Base-by-base conservation (phyloP, 768 basidiomycete species). In the Kwoniella botswanensis region DNA sequence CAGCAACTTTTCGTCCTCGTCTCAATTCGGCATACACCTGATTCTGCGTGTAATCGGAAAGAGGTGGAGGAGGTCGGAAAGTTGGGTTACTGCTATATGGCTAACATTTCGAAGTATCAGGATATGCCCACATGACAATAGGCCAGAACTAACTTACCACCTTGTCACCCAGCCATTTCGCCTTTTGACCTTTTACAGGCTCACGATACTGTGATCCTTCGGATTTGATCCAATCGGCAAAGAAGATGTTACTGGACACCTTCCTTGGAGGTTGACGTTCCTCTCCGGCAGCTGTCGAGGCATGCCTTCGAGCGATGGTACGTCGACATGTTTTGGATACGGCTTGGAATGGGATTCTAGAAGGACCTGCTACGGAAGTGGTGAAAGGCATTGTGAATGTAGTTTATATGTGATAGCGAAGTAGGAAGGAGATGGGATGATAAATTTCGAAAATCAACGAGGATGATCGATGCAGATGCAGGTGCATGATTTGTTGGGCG, bases 41-140 rank as follows among this genome's bases (percentile, higher is more conserved):
- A 50, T 80, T 74, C 64, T 79, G 78, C 7, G 77, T 22, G n/a
- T 72, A 73, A 63, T 82, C 75, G 15, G 77, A 79, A 4, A 83
- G 67, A 15, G 82, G 82, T n/a, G 82, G 75, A n/a, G 82, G 81
- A 5, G 82, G 82, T 58, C 74, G 70, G 67, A 83, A 83, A 13
- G 75, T 71, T 2, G 82, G 82, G 67, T 83, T 83, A n/a, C 72
- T 73, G 35, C 76, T 65, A 57, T 77, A 83, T 11, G 82, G 82
- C 82, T 83, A 13, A 56, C 35, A 55, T 70, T 50, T 5, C 67
- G 21, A 46, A 41, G 0, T 24, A 44, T 18, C 56, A 24, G 26
- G 24, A 7, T 22, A 35, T 35, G 26, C 18, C 55, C 64, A 65
- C 55, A 17, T 22, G 41, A 11, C 24, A 57, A 26, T 24, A 22